Conservation (phyloP, 129 eudicot genomes). For the Tagetes erecta region DNA sequence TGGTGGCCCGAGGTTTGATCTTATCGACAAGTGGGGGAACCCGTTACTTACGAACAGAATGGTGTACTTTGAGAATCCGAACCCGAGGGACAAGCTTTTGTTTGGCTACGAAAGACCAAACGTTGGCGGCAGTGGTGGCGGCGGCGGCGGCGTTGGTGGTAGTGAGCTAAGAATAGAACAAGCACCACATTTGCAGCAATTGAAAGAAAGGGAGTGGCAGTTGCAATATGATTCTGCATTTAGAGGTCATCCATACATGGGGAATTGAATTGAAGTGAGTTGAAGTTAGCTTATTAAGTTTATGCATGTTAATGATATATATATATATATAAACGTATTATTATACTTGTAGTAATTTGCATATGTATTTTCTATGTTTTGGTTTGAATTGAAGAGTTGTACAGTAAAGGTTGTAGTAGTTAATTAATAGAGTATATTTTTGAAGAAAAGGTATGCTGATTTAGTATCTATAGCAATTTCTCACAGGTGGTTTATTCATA, state of each 20-base stretch:
- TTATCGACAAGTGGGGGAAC: constrained; percentile 69
- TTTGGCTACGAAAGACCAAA: constrained; percentile 52
- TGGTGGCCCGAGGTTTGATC: constrained; percentile 52
- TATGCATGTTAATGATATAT: constrained; percentile 6
- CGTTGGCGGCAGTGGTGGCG: constrained; percentile 4
- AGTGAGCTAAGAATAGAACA: constrained; percentile 47
- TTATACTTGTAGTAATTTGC: constrained; percentile 16
- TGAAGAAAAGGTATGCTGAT: no score
- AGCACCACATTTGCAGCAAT: constrained; percentile 58
- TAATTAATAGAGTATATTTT: constrained; percentile 21
- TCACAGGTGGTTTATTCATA: no score
- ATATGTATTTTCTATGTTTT: constrained; percentile 23
- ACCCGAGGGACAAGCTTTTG: constrained; percentile 39
- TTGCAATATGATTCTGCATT: constrained; percentile 49
- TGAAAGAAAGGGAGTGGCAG: constrained; percentile 76
- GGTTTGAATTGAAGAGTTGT: constrained; percentile 30
- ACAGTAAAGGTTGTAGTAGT: constrained; percentile 25
- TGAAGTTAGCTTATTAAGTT: neutral
- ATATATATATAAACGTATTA: neutral
- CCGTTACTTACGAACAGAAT: constrained; percentile 45
- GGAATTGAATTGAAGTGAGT: constrained; percentile 41
- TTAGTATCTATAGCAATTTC: no score
- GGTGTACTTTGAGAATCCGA: constrained; percentile 51
- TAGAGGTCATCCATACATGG: constrained; percentile 66
- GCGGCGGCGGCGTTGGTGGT: constrained; percentile 37